phyloP scores from a whole-genome alignment of 352 stramenopile genomes.

The Halophytophthora batemanensis region DNA sequence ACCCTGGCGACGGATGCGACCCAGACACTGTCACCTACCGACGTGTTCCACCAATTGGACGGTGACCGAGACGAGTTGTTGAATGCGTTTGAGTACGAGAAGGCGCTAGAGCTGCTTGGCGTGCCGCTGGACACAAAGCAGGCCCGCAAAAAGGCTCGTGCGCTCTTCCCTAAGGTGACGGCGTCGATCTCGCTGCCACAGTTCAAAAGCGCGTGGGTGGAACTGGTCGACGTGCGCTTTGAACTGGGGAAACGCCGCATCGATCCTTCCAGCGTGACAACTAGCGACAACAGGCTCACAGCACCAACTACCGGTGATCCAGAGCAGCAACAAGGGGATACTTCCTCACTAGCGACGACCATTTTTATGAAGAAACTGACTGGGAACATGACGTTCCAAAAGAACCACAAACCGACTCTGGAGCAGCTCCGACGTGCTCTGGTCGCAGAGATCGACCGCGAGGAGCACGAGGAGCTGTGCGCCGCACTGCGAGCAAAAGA shows the following conservation, averaged over 20 bases:
- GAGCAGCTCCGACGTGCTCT: conserved; percentile 30
- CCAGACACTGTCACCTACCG: conserved; percentile 36
- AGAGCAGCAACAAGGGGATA: no score
- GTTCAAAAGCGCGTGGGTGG: conserved; percentile 56
- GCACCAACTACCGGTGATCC: no score
- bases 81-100: conserved; percentile 69
- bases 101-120: conserved; percentile 48
- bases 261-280: conserved; percentile 1
- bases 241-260: conserved; percentile 41
- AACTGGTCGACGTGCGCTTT: conserved; percentile 40
- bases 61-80: conserved; percentile 54
- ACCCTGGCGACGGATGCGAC: conserved; percentile 1
- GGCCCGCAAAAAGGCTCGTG: conserved; percentile 15
- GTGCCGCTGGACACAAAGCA: conserved; percentile 16
- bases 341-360: not conserved
- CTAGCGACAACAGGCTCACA: not conserved
- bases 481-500: conserved; percentile 50
- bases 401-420: conserved; percentile 15
- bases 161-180: conserved; percentile 34
- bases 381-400: not conserved
- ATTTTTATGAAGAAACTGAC: not conserved
- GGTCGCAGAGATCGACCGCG: conserved; percentile 32
- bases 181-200: conserved; percentile 39
- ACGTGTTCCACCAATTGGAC: conserved; percentile 63
- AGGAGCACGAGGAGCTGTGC: conserved; percentile 49